phyloP scores from a whole-genome alignment of 805 yeast species.

The Kurtzmaniella cleridarum region DNA sequence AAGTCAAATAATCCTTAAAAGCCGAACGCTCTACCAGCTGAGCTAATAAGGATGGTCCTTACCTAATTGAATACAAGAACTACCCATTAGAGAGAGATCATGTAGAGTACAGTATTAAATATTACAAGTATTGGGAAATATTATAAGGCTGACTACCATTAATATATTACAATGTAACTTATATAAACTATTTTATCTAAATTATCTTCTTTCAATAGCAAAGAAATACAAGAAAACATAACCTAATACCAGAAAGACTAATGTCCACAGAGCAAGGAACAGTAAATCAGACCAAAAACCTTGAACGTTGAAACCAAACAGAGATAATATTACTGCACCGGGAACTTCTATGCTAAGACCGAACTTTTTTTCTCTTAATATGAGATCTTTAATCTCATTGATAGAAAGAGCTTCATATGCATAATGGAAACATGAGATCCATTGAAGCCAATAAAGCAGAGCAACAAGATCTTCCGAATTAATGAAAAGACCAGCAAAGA shows the following conservation, averaged over 20 bases:
- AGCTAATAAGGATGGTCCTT: slow-evolving; percentile 34
- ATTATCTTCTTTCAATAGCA: slow-evolving; percentile 68
- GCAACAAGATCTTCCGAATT: slow-evolving; percentile 58
- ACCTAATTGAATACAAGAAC: neutral
- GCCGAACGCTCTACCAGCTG: slow-evolving; percentile 72
- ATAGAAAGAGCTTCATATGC: slow-evolving; percentile 91
- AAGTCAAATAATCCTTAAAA: slow-evolving; percentile 32
- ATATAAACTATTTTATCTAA: neutral
- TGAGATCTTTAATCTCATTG: slow-evolving; percentile 85
- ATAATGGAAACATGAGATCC: slow-evolving; percentile 87
- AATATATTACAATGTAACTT: too few species aligned
- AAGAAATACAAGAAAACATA: slow-evolving; percentile 67
- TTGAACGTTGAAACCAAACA: slow-evolving; percentile 87
- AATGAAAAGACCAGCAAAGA: slow-evolving; percentile 91
- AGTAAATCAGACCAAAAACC: slow-evolving; percentile 66
- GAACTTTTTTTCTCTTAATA: slow-evolving; percentile 80
- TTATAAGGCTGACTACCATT: too few species aligned
- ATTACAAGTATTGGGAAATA: too few species aligned
- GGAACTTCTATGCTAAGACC: slow-evolving; percentile 95
- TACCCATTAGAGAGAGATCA: too few species aligned
- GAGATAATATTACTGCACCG: slow-evolving; percentile 92
- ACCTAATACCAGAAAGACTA: slow-evolving; percentile 59
- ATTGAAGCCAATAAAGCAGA: slow-evolving; percentile 69
- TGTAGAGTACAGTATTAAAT: neutral
- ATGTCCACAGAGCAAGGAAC: slow-evolving; percentile 53